Evolutionary conservation across 2,329 filamentous ascomycete species (phyloP).

Genomic region (Davidsoniella virescens): DNA sequence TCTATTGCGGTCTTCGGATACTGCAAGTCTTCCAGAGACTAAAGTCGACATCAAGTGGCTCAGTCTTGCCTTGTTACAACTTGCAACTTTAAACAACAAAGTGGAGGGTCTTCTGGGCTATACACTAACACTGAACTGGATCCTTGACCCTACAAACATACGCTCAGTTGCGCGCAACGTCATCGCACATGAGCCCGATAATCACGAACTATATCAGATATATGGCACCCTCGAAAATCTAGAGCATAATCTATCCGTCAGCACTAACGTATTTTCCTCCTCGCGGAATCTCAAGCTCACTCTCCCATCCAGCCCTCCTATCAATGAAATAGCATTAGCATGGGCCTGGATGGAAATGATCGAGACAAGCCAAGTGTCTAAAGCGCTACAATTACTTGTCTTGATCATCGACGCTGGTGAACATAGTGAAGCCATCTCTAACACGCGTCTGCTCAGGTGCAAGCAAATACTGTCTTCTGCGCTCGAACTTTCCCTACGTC

Average conservation of each 20-base stretch:
- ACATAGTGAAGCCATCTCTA: slow-evolving; percentile 15
- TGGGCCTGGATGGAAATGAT: slow-evolving; percentile 55
- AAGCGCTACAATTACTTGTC: slow-evolving; percentile 26
- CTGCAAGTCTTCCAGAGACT: neutral
- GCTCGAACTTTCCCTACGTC: slow-evolving; percentile 39
- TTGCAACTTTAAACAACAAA: slow-evolving; percentile 30
- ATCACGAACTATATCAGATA: slow-evolving; percentile 56
- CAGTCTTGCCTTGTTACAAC: slow-evolving; percentile 36
- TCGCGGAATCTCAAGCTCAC: neutral
- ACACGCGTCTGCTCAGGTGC: slow-evolving; percentile 34
- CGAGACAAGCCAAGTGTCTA: neutral
- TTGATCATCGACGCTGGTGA: slow-evolving; percentile 20
- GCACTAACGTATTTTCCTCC: slow-evolving; percentile 53
- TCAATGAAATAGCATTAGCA: slow-evolving; percentile 18
- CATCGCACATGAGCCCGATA: slow-evolving; percentile 50
- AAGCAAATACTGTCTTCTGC: slow-evolving; percentile 35
- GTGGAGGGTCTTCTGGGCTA: slow-evolving; percentile 42
- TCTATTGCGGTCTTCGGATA: neutral
- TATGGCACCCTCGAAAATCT: slow-evolving; percentile 58
- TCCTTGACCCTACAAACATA: slow-evolving; percentile 35
- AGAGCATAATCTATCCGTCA: slow-evolving; percentile 38
- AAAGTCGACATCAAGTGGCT: slow-evolving; percentile 30
- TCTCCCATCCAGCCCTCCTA: neutral
- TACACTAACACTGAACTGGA: slow-evolving; percentile 49
- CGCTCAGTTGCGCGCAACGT: slow-evolving; percentile 58